Conservation (phyloP, 495 filamentous ascomycete species). For the Penicillium egyptiacum region DNA sequence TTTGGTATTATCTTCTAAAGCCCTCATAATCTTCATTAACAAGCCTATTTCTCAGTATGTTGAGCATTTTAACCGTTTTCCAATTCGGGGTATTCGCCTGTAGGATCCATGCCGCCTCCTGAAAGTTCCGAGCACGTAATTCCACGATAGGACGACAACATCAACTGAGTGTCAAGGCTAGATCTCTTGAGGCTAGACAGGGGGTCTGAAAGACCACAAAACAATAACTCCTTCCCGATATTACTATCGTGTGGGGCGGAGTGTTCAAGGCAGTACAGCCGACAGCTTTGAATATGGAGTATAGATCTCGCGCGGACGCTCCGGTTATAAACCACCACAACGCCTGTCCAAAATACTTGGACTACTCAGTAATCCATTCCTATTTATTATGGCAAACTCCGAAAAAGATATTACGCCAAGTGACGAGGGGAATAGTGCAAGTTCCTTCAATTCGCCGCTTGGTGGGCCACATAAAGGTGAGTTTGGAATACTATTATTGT, state of each 20-base stretch:
- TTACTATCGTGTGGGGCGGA: constrained; percentile 20
- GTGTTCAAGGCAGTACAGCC: constrained; percentile 5
- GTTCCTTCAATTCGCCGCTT: constrained; percentile 6
- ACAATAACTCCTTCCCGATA: constrained; percentile 10
- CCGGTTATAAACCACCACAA: constrained; percentile 1
- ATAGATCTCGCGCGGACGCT: constrained; percentile 7
- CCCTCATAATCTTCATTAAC: too few relatives aligned
- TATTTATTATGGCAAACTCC: constrained; percentile 14
- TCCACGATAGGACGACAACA: constrained; percentile 32
- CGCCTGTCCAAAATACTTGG: not conserved
- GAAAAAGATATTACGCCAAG: constrained; percentile 25
- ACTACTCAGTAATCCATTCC: not conserved
- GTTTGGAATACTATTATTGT: not conserved
- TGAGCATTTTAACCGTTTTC: not conserved
- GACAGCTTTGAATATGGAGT: constrained; percentile 2
- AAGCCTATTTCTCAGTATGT: not conserved
- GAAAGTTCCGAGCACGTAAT: constrained; percentile 43
- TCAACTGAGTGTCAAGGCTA: constrained; percentile 1
- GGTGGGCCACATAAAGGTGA: constrained; percentile 29
- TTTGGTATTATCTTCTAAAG: too few relatives aligned
- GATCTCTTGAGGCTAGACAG: constrained; percentile 1
- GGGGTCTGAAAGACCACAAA: not conserved
- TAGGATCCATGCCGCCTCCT: constrained; percentile 5
- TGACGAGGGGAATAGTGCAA: constrained; percentile 21
- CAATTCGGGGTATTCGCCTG: not conserved